phyloP scores from a whole-genome alignment of 2,329 filamentous ascomycete genomes.

The Balansia obtecta region DNA sequence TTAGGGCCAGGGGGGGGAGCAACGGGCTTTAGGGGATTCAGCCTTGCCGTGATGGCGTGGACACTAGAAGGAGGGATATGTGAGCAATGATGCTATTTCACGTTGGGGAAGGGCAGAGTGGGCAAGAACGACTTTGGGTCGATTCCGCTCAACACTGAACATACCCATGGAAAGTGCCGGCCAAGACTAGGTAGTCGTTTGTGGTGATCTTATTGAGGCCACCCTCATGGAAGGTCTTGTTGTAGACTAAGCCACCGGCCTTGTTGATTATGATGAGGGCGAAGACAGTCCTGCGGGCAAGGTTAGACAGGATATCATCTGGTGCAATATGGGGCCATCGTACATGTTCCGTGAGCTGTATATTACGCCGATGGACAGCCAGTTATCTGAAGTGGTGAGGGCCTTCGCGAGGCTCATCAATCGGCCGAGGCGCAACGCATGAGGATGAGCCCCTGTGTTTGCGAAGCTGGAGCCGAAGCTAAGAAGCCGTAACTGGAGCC shows the following conservation, averaged over 20 bases:
- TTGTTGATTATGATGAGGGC: slow-evolving; percentile 98
- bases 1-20: slow-evolving; percentile 23
- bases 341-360: background rate
- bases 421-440: slow-evolving; percentile 6
- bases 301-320: background rate
- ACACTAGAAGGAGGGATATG: slow-evolving; percentile 31
- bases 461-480: too few relatives aligned
- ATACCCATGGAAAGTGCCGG: slow-evolving; percentile 92
- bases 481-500: too few relatives aligned
- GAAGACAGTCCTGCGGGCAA: slow-evolving; percentile 66
- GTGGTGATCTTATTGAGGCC: slow-evolving; percentile 78
- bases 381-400: background rate
- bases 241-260: slow-evolving; percentile 90
- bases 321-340: background rate
- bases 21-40: slow-evolving; percentile 40
- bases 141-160: slow-evolving; percentile 10
- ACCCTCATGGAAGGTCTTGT: slow-evolving; percentile 80
- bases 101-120: background rate
- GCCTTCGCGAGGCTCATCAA: slow-evolving; percentile 9
- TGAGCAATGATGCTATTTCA: slow-evolving; percentile 4
- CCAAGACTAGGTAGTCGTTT: slow-evolving; percentile 94
- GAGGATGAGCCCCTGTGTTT: background rate
- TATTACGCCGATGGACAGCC: background rate
- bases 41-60: slow-evolving; percentile 54
- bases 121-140: background rate